These are phyloP conservation scores for Fusarium tuaranense DNA, from an alignment of 2,329 filamentous ascomycete species.

Conservation along the genomic window DNA sequence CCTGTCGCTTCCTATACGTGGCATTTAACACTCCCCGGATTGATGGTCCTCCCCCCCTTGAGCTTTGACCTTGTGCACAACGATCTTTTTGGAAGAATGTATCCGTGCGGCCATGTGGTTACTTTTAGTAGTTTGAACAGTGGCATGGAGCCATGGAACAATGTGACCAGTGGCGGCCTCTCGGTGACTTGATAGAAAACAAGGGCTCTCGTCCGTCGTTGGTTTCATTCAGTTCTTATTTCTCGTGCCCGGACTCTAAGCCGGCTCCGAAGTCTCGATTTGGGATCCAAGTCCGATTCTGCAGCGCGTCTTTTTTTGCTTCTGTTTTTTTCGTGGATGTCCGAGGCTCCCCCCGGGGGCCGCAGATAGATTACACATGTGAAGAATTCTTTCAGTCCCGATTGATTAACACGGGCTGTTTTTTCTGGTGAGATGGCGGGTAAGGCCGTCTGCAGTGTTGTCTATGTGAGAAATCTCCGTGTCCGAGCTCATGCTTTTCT, in stretches of 20 bases:
- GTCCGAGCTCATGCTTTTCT: neutral
- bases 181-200: conserved; percentile 2
- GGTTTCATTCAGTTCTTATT: conserved; percentile 14
- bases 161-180: neutral
- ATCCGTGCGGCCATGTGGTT: conserved; percentile 38
- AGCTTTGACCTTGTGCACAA: neutral
- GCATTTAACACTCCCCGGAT: conserved; percentile 30
- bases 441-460: neutral
- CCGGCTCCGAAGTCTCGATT: neutral
- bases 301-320: neutral
- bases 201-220: conserved; percentile 1
- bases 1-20: conserved; percentile 38
- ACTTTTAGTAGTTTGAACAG: conserved; percentile 10
- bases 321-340: neutral
- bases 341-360: neutral
- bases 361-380: neutral
- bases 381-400: neutral
- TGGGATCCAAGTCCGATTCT: neutral
- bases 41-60: neutral
- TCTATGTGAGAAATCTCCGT: neutral
- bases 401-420: neutral
- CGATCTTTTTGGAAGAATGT: neutral
- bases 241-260: neutral
- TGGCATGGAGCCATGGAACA: neutral
- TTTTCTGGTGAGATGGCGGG: neutral